Base-by-base conservation (phyloP, 2,329 filamentous ascomycete species). In the Aspergillus ochraceus region DNA sequence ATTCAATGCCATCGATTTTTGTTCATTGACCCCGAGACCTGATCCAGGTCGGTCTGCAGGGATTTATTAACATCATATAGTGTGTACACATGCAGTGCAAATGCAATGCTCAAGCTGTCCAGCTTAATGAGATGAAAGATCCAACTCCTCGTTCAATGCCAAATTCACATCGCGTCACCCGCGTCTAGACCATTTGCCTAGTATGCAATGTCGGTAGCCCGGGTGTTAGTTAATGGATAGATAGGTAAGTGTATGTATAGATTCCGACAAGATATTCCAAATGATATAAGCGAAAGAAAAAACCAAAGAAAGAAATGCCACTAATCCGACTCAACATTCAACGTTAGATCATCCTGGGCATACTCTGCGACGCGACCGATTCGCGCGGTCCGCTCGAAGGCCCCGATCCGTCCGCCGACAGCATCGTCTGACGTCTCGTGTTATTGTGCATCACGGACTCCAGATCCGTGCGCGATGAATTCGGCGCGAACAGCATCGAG, bases 401-500 rank as follows among this genome's bases (percentile, higher is more conserved):
- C 10, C 14, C 36, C 36, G 36, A 42, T 17, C 36, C 36, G 36
- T 42, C 36, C 36, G 36, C 36, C 17, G 36, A 42, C 36, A 42
- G 36, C 36, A 42, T 17, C 4, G 36, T 42, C 36, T 42, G 36
- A 8, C 45, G 45, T 11, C 45, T 5, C 5, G 45, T 19, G 22
- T 24, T 47, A 12, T 11, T 12, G 45, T 24, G 3, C 11, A 14
- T 19, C 19, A 47, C 45, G 12, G 45, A 47, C 22, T 47, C 42
- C 17, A 49, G 42, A 32, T 55, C 53, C 42, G 53, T 26, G 39
- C 24, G 39, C 53, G 53, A 55, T 42, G 53, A 55, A 19, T 24
- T 32, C 9, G 20, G 24, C 32, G 52, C 39, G 45, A 55, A 55
- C 53, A 55, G 45, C 36, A 55, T 55, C 24, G 53, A 55, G 22